Conservation (phyloP, 805 yeast genomes). For the Metschnikowia picachoensis region DNA sequence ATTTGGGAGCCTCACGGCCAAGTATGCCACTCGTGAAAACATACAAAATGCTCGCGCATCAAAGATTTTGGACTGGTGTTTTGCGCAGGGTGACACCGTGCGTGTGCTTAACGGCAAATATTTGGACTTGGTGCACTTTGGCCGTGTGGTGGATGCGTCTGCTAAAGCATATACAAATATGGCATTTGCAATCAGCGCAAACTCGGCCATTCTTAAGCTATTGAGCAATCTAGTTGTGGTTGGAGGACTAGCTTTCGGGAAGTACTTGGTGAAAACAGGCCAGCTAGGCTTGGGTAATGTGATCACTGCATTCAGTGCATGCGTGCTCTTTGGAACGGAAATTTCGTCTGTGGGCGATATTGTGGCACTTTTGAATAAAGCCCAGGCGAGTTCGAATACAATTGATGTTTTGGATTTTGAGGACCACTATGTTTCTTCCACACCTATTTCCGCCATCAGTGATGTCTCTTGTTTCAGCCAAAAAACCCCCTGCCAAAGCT, state of each 20-base stretch:
- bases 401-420: slow-evolving; percentile 34
- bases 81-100: slow-evolving; percentile 57
- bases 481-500: neutral
- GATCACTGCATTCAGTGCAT: slow-evolving; percentile 78
- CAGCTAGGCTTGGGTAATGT: slow-evolving; percentile 58
- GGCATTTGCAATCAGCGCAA: slow-evolving; percentile 49
- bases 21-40: slow-evolving; percentile 56
- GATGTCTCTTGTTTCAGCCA: slow-evolving; percentile 4
- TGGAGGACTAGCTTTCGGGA: slow-evolving; percentile 92
- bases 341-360: slow-evolving; percentile 54
- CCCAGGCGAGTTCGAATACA: slow-evolving; percentile 60
- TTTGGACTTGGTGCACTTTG: slow-evolving; percentile 47
- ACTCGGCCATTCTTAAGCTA: slow-evolving; percentile 53
- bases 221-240: slow-evolving; percentile 73
- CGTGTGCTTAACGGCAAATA: slow-evolving; percentile 56
- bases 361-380: slow-evolving; percentile 62
- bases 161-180: slow-evolving; percentile 39
- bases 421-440: neutral
- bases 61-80: slow-evolving; percentile 64
- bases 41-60: slow-evolving; percentile 51
- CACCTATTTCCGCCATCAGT: neutral
- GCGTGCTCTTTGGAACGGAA: slow-evolving; percentile 65
- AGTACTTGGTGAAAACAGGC: slow-evolving; percentile 52
- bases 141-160: slow-evolving; percentile 31
- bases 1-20: slow-evolving; percentile 50